Percentiles rank a stretch among this genome's conserved stretches.
Evolutionary conservation across 1,284 basidiomycete species (phyloP).

Genomic region (Moesziomyces sp.): DNA sequence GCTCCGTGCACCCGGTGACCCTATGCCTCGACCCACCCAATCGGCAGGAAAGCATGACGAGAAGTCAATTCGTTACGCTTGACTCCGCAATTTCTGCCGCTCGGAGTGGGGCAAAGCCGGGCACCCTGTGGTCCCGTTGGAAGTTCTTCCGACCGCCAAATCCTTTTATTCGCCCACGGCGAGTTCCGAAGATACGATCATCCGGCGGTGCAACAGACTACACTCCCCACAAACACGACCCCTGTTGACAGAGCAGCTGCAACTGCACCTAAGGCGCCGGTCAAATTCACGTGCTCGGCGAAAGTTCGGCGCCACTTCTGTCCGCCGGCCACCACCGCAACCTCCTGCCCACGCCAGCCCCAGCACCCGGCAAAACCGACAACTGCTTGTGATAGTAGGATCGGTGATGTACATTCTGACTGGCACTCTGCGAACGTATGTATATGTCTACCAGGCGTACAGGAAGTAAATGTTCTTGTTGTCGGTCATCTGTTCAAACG

Average conservation of each 20-base stretch:
- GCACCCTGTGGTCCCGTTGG: background rate
- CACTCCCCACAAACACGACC: background rate
- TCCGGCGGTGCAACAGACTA: background rate
- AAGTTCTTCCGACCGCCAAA: background rate
- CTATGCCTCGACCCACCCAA: background rate
- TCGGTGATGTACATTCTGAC: too few relatives aligned
- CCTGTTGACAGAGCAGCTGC: background rate
- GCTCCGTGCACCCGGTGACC: background rate
- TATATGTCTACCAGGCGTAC: conserved; percentile 16
- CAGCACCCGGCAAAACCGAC: background rate
- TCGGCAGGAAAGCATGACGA: background rate
- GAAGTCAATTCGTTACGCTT: too few relatives aligned
- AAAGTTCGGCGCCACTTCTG: background rate
- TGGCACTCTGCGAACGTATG: too few relatives aligned
- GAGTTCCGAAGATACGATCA: too few relatives aligned
- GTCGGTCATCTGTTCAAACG: conserved; percentile 26
- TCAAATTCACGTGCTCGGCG: background rate
- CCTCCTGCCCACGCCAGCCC: too few relatives aligned
- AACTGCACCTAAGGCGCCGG: too few relatives aligned
- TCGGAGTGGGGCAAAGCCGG: background rate
- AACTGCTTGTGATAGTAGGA: too few relatives aligned
- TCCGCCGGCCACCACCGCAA: background rate
- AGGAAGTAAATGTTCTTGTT: conserved; percentile 40
- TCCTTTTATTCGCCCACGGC: background rate
- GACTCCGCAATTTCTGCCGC: too few relatives aligned